Evolutionary conservation across 2,329 filamentous ascomycete species (phyloP).

Genomic region (Aspergillus flavus): DNA sequence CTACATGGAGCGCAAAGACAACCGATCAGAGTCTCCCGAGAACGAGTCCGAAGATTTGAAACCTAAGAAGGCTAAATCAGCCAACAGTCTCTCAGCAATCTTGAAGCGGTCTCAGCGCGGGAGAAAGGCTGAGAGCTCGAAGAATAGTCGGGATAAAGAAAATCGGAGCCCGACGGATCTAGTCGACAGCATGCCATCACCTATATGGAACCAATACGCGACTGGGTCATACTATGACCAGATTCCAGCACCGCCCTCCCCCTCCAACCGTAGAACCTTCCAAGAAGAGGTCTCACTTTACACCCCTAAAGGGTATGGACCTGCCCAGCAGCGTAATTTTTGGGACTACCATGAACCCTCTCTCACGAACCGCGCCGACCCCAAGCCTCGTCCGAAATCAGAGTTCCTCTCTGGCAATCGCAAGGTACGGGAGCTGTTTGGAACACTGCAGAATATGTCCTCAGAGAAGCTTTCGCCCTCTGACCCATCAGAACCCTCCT

Average conservation of each 20-base stretch:
- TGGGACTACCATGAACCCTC: slow-evolving; percentile 54
- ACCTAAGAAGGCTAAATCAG: slow-evolving; percentile 76
- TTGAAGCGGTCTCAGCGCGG: slow-evolving; percentile 74
- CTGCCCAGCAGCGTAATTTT: slow-evolving; percentile 65
- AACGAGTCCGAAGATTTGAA: slow-evolving; percentile 44
- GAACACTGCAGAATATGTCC: slow-evolving; percentile 29
- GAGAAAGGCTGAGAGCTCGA: slow-evolving; percentile 59
- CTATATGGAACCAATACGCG: slow-evolving; percentile 80
- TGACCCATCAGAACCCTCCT: slow-evolving; percentile 16
- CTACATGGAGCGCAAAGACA: slow-evolving; percentile 51
- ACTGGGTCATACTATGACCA: slow-evolving; percentile 40
- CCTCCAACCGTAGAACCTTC: slow-evolving; percentile 48
- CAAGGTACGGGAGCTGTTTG: slow-evolving; percentile 40
- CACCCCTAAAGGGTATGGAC: slow-evolving; percentile 62
- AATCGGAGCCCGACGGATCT: slow-evolving; percentile 67
- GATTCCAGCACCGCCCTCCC: slow-evolving; percentile 44
- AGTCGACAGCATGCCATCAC: slow-evolving; percentile 57
- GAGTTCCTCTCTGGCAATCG: slow-evolving; percentile 48
- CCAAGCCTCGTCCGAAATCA: slow-evolving; percentile 55
- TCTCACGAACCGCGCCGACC: slow-evolving; percentile 41
- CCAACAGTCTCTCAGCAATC: slow-evolving; percentile 77
- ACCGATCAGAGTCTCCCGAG: slow-evolving; percentile 32
- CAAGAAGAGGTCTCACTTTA: slow-evolving; percentile 61
- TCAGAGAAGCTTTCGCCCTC: slow-evolving; percentile 24
- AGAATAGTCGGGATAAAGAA: slow-evolving; percentile 72